Evolutionary conservation across 768 basidiomycete genomes (phyloP), one percentile per base, ranked within the genome.

Genomic region (Filobasidium floriforme): DNA sequence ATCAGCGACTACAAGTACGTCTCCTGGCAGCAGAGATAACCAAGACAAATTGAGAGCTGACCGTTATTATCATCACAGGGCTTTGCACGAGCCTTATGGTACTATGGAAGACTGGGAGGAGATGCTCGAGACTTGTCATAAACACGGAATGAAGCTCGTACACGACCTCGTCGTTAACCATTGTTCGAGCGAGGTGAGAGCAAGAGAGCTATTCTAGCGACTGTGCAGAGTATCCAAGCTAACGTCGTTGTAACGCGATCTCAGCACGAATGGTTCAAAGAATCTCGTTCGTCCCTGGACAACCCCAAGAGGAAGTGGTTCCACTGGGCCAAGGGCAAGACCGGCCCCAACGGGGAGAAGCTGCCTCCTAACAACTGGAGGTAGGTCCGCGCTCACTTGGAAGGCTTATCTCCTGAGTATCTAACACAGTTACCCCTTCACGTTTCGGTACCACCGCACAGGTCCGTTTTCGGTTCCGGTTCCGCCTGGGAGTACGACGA

Each of bases 121-220:
- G 15, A 52, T 81, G 19, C 66, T 76, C 59, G 66, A 72, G 37
- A 71, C 62, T 1, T 80, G 84, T 15, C 86, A 89, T 68, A 75
- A 83, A 28, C 80, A 84, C 43, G 87, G 85, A 0, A 86, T 89
- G 84, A 88, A 88, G 71, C 81, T 88, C 22, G 83, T 89, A 78
- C 87, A 88, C 85, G 88, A 89, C 72, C 82, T 89, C 1, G 88
- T 89, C 29, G 85, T 86, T 10, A 89, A 89, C 75, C 88, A 88
- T 73, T 83, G 46, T 29, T 62, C 62, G 18, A 65, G 60, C 51
- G 64, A 67, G 41, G 62, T 65, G 59, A 49, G 64, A 14, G 4
- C 32, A 37, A 9, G 32, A 9, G 32, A 37, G 4, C 32, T 9
- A 9, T 37, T 37, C 32, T 37, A 9, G 32, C 32, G 32, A 4